A percentile compares a stretch with the other conserved stretches of the same genome.
Evolutionary conservation across 768 basidiomycete species (phyloP).

Genomic region (Lactarius sanguifluus): DNA sequence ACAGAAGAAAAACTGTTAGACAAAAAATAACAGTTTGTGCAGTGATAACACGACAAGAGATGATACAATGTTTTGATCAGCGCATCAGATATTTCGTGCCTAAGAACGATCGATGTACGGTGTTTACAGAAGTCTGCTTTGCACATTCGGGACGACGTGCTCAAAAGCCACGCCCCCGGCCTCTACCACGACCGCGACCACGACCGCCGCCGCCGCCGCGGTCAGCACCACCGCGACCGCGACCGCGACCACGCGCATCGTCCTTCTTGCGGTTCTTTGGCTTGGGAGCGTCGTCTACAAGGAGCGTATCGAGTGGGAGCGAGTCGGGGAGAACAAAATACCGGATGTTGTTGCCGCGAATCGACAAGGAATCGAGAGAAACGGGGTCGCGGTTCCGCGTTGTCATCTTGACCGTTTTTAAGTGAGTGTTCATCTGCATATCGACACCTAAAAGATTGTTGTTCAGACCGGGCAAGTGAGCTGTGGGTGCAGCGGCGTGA

Average conservation of each 20-base stretch:
- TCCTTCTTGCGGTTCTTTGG: constrained; percentile 93
- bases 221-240: constrained; percentile 49
- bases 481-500: constrained; percentile 3
- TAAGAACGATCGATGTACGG: constrained; percentile 12
- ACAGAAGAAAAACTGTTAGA: constrained; percentile 3
- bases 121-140: constrained; percentile 4
- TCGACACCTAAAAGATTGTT: constrained; percentile 78
- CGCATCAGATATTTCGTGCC: constrained; percentile 15
- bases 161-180: constrained; percentile 45
- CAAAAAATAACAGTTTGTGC: constrained; percentile 9
- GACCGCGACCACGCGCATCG: constrained; percentile 61
- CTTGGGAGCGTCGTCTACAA: constrained; percentile 97
- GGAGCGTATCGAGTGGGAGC: constrained; percentile 90
- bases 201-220: constrained; percentile 46
- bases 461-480: constrained; percentile 10
- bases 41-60: constrained; percentile 14
- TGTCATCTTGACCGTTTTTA: constrained; percentile 98
- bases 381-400: constrained; percentile 84
- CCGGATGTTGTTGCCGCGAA: constrained; percentile 95
- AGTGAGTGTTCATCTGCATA: constrained; percentile 99
- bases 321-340: constrained; percentile 99
- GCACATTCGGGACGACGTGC: neutral
- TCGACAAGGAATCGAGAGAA: constrained; percentile 85
- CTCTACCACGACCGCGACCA: constrained; percentile 53
- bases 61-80: constrained; percentile 22